Percentiles rank a stretch among this genome's conserved stretches.
These are phyloP conservation scores for Chalaropsis thielavioides DNA, from an alignment of 2,329 filamentous ascomycete species.

Conservation along the genomic window DNA sequence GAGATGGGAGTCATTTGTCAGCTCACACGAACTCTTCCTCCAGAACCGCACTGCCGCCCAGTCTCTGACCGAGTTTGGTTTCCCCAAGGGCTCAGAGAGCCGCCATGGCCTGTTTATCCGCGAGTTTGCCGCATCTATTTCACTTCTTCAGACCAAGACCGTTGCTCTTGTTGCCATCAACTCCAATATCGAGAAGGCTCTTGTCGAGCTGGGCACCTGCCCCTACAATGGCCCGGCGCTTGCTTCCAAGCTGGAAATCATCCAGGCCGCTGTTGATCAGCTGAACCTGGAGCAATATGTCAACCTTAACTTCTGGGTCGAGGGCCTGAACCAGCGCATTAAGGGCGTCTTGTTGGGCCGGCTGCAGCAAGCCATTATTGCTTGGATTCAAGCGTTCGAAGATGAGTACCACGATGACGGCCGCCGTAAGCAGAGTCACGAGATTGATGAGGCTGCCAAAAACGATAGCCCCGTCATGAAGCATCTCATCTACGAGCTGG, in stretches of 20 bases:
- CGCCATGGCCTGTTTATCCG: conserved; percentile 95
- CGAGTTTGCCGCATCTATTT: conserved; percentile 78
- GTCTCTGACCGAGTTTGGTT: conserved; percentile 31
- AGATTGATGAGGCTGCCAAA: conserved; percentile 31
- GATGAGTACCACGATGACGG: conserved; percentile 41
- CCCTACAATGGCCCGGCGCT: conserved; percentile 71
- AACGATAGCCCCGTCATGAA: conserved; percentile 50
- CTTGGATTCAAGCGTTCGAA: conserved; percentile 81
- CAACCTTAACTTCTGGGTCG: conserved; percentile 83
- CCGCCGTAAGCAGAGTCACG: conserved; percentile 35
- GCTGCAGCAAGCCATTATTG: conserved; percentile 65
- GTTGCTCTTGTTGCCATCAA: conserved; percentile 65
- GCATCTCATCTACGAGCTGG: conserved; percentile 74
- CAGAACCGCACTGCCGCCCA: conserved; percentile 35
- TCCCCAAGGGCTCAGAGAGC: conserved; percentile 54
- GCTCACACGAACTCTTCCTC: conserved; percentile 78
- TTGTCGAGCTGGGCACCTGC: conserved; percentile 72
- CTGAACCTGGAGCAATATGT: conserved; percentile 92
- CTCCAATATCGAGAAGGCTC: conserved; percentile 62
- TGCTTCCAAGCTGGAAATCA: conserved; percentile 62
- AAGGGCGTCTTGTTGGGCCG: conserved; percentile 67
- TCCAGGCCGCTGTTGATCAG: conserved; percentile 89
- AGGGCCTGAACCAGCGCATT: conserved; percentile 71
- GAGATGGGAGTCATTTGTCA: conserved; percentile 95
- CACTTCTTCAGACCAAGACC: conserved; percentile 77